These are phyloP conservation scores for Tanozyma kutaoensis DNA, from an alignment of 805 yeast species.

Conservation along the genomic window DNA sequence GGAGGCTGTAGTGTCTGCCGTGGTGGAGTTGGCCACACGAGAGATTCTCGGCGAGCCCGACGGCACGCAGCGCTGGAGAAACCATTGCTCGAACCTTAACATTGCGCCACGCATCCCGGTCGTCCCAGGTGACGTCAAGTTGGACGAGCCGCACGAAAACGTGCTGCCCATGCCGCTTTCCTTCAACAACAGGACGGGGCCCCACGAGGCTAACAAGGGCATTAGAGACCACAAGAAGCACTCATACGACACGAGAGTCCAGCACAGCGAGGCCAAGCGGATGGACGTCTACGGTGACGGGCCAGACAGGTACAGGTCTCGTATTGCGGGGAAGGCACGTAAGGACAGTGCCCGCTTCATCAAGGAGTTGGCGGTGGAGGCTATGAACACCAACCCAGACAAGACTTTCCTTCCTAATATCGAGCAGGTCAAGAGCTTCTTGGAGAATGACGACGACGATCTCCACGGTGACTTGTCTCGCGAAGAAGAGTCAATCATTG, in stretches of 20 bases:
- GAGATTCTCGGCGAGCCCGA: slow-evolving; percentile 39
- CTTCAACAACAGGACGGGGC: slow-evolving; percentile 80
- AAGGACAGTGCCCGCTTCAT: slow-evolving; percentile 42
- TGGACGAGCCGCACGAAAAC: neutral
- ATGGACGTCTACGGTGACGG: slow-evolving; percentile 73
- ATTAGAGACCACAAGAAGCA: slow-evolving; percentile 70
- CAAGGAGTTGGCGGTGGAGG: slow-evolving; percentile 38
- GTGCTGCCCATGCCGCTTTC: slow-evolving; percentile 10
- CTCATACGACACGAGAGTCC: slow-evolving; percentile 73
- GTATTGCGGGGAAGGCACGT: slow-evolving; percentile 33
- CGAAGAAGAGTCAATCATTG: slow-evolving; percentile 23
- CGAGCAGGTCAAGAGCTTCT: slow-evolving; percentile 42
- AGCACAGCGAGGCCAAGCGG: slow-evolving; percentile 48
- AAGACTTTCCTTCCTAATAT: slow-evolving; percentile 48
- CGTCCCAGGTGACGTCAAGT: no score
- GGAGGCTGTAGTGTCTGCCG: slow-evolving; percentile 36
- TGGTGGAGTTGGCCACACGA: slow-evolving; percentile 64
- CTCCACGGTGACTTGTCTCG: slow-evolving; percentile 21
- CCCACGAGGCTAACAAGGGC: slow-evolving; percentile 62
- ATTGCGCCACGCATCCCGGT: no score
- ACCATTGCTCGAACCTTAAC: no score
- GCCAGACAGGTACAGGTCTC: slow-evolving; percentile 43
- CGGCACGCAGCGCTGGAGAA: slow-evolving; percentile 38
- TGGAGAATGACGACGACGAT: slow-evolving; percentile 30
- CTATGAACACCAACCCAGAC: slow-evolving; percentile 25